A percentile compares a stretch with the other conserved stretches of the same genome.
These are phyloP conservation scores for Fusarium beomiforme DNA, from an alignment of 2,329 filamentous ascomycete genomes.

Conservation along the genomic window DNA sequence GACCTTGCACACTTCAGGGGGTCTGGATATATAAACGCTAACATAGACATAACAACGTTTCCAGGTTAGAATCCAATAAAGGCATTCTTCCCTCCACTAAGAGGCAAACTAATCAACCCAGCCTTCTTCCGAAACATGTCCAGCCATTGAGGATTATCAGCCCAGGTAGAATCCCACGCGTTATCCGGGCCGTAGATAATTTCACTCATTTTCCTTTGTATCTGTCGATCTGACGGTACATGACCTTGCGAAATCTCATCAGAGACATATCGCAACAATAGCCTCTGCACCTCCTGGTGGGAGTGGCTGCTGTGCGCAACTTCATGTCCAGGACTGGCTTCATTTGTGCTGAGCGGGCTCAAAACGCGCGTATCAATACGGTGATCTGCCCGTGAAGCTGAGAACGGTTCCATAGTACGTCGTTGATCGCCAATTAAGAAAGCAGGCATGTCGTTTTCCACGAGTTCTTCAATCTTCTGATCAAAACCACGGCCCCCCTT, in stretches of 20 bases:
- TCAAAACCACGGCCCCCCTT: not conserved
- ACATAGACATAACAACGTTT: no score
- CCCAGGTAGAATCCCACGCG: not conserved
- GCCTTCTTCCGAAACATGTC: not conserved
- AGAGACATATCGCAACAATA: not conserved
- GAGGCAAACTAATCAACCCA: not conserved
- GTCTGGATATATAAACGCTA: no score
- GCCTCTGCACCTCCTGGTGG: not conserved
- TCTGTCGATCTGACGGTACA: not conserved
- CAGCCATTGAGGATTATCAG: not conserved
- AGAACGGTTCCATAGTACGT: not conserved
- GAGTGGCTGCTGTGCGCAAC: not conserved
- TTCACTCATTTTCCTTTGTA: not conserved
- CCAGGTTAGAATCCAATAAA: not conserved
- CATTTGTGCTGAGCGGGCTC: rapidly evolving
- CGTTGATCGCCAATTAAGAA: not conserved
- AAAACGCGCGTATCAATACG: rapidly evolving
- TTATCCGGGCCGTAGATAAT: not conserved
- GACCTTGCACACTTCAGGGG: no score
- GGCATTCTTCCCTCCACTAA: not conserved
- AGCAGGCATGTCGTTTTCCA: not conserved
- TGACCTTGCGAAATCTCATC: not conserved
- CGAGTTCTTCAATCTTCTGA: rapidly evolving
- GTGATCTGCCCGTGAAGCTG: not conserved
- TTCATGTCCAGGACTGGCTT: not conserved